Conservation (phyloP, 2,329 filamentous ascomycete genomes). For the Colletotrichum eleusines region DNA sequence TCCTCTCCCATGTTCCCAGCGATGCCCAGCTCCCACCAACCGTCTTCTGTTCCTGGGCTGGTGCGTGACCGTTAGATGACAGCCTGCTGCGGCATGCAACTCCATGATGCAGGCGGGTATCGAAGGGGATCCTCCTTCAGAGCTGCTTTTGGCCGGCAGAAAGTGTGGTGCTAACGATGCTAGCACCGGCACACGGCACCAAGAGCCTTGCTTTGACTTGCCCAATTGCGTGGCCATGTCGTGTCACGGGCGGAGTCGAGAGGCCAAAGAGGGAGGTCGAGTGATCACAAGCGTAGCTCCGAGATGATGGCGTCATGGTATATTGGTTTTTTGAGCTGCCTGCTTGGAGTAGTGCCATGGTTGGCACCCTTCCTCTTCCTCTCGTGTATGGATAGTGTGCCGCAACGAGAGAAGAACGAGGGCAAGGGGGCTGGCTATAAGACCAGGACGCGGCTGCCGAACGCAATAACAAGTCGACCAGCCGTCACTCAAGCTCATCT, state of each 20-base stretch:
- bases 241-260: conserved; percentile 27
- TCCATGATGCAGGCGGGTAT: neutral
- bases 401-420: conserved; percentile 6
- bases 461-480: conserved; percentile 21
- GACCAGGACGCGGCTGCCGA: conserved; percentile 22
- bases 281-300: conserved; percentile 2
- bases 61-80: neutral
- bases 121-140: neutral
- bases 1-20: neutral
- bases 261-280: neutral
- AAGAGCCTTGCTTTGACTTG: neutral
- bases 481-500: conserved; percentile 1
- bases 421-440: conserved; percentile 25
- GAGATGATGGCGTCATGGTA: conserved; percentile 24
- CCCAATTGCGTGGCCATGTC: conserved; percentile 31
- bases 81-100: neutral
- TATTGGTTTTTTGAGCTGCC: conserved; percentile 10
- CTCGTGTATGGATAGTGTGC: conserved; percentile 9
- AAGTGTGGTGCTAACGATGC: neutral
- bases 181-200: conserved; percentile 28
- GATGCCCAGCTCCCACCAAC: conserved; percentile 4
- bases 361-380: neutral
- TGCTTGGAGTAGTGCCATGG: neutral
- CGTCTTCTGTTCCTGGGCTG: conserved; percentile 19
- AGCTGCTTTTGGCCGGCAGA: conserved; percentile 1